Conservation (phyloP, 495 filamentous ascomycete species). For the Copromyces sp. region DNA sequence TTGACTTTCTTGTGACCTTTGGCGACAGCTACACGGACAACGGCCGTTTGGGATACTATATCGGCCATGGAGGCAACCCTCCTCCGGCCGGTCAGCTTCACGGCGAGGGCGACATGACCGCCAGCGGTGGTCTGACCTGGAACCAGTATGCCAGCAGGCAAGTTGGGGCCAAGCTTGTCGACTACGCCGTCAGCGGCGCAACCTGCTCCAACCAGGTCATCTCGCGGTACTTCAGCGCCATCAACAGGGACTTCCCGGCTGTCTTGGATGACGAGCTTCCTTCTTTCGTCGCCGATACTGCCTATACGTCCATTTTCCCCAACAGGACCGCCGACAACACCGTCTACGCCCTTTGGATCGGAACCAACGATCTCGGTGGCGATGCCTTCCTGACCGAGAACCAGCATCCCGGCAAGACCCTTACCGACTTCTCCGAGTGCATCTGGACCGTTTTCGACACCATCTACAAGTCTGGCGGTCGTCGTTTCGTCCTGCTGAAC, state of each 20-base stretch:
- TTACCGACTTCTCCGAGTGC: constrained; percentile 54
- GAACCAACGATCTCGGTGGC: constrained; percentile 64
- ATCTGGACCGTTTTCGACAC: constrained; percentile 47
- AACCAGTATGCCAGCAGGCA: constrained; percentile 47
- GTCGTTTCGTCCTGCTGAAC: constrained; percentile 62
- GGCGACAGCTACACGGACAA: constrained; percentile 74
- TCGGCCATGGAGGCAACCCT: constrained; percentile 41
- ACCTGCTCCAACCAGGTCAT: constrained; percentile 59
- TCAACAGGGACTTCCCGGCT: constrained; percentile 46
- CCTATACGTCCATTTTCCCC: constrained; percentile 40
- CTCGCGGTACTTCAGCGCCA: constrained; percentile 36
- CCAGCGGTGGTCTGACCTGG: constrained; percentile 60
- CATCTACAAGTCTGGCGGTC: constrained; percentile 53
- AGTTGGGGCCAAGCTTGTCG: constrained; percentile 50
- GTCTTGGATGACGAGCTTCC: constrained; percentile 59
- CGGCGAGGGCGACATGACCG: constrained; percentile 34
- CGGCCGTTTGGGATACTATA: constrained; percentile 50
- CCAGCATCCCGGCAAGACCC: constrained; percentile 45
- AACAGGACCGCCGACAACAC: constrained; percentile 44
- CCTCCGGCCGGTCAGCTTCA: constrained; percentile 50
- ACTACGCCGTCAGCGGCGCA: constrained; percentile 64
- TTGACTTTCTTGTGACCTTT: constrained; percentile 37
- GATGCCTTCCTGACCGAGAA: constrained; percentile 52
- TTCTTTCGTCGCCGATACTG: constrained; percentile 53
- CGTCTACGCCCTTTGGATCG: constrained; percentile 68